A percentile compares a stretch with the other conserved stretches of the same genome.
Conservation (phyloP, 805 yeast species). For the Cyberlindnera maritima region DNA sequence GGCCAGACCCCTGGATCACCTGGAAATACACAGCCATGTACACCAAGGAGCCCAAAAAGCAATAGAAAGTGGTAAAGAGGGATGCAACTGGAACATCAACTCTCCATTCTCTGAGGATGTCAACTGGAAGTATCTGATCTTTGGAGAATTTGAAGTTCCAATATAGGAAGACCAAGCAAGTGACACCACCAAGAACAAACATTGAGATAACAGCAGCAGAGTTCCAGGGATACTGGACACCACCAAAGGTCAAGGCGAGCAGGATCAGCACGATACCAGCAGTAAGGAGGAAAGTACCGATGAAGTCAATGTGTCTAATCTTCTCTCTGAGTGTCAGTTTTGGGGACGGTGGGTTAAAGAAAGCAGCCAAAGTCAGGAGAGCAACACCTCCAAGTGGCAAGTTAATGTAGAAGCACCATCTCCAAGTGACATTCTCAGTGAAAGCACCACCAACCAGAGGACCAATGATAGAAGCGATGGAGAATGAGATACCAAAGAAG, state of each 20-base stretch:
- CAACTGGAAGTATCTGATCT: constrained; percentile 34
- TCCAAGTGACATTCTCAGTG: constrained; percentile 57
- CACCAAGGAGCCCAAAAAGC: constrained; percentile 37
- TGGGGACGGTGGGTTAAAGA: constrained; percentile 48
- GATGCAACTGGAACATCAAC: constrained; percentile 32
- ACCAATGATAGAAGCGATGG: constrained; percentile 53
- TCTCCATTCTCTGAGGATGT: constrained; percentile 36
- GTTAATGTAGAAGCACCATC: constrained; percentile 69
- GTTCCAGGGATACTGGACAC: constrained; percentile 48
- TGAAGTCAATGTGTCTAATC: constrained; percentile 45
- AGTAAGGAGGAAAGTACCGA: constrained; percentile 43
- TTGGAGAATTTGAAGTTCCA: constrained; percentile 14
- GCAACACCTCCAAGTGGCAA: constrained; percentile 62
- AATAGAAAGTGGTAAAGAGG: constrained; percentile 34
- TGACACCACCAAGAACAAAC: constrained; percentile 33
- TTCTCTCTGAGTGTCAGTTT: constrained; percentile 37
- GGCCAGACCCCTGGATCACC: constrained; percentile 35
- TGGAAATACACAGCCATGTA: constrained; percentile 52
- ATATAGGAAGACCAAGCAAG: constrained; percentile 1
- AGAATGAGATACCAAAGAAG: constrained; percentile 33
- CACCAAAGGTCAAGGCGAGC: constrained; percentile 57
- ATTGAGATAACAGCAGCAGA: constrained; percentile 49
- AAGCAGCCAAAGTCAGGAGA: constrained; percentile 34
- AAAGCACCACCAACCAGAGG: constrained; percentile 71
- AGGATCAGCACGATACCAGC: constrained; percentile 43